Conservation (phyloP, 2,329 filamentous ascomycete species). For the Helicocarpus griseus region DNA sequence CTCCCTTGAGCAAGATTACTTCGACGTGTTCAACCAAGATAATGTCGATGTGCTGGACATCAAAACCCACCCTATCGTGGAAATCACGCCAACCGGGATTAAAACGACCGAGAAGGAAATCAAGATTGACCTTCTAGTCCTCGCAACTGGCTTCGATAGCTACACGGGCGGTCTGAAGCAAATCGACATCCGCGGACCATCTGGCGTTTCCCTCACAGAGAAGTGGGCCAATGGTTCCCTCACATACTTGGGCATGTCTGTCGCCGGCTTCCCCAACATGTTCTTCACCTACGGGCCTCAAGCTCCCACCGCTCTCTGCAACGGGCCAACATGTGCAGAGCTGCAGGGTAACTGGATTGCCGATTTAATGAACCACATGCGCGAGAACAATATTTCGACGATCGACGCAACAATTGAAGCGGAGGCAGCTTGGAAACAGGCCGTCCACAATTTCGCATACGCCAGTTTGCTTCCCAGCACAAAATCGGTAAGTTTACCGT, state of each 20-base stretch:
- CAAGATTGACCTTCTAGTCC: conserved; percentile 29
- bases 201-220: conserved; percentile 23
- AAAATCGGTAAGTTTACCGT: conserved; percentile 24
- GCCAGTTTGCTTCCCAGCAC: conserved; percentile 39
- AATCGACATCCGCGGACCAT: conserved; percentile 24
- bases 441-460: conserved; percentile 37
- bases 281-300: conserved; percentile 48
- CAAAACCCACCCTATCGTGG: conserved; percentile 32
- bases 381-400: conserved; percentile 37
- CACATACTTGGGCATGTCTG: conserved; percentile 25
- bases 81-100: conserved; percentile 33
- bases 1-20: conserved; percentile 42
- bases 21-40: conserved; percentile 38
- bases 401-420: conserved; percentile 43
- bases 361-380: conserved; percentile 42
- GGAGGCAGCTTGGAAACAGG: conserved; percentile 41
- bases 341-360: conserved; percentile 49
- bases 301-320: conserved; percentile 46
- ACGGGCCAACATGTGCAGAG: conserved; percentile 45
- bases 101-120: conserved; percentile 26
- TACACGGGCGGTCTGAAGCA: conserved; percentile 28
- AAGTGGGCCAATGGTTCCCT: conserved; percentile 26
- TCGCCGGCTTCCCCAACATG: conserved; percentile 37
- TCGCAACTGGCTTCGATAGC: conserved; percentile 35
- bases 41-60: conserved; percentile 41